Percentiles rank a stretch among this genome's conserved stretches.
phyloP scores from a whole-genome alignment of 352 stramenopile genomes.

The Globisporangium carolinianum region DNA sequence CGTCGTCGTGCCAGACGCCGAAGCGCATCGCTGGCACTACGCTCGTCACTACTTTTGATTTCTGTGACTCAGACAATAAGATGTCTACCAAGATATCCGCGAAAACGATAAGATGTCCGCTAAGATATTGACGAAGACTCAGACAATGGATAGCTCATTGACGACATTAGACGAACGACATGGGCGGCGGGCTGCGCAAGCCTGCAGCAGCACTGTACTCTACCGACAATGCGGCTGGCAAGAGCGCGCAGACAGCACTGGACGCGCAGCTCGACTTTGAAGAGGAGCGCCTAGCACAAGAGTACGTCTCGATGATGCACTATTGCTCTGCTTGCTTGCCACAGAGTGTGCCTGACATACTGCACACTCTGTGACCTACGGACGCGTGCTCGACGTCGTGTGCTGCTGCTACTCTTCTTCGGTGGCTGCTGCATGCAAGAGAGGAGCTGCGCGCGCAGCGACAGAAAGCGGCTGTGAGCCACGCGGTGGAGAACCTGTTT shows the following conservation, averaged over 20 bases:
- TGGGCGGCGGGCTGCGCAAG: constrained; percentile 45
- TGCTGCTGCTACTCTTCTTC: background rate
- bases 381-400: too few species aligned
- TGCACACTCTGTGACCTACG: too few species aligned
- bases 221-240: constrained; percentile 15
- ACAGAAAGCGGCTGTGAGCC: constrained; percentile 47
- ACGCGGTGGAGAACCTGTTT: constrained; percentile 76
- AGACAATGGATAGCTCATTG: background rate
- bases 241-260: constrained; percentile 10
- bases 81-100: background rate
- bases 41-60: background rate
- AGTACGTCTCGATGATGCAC: constrained; percentile 14
- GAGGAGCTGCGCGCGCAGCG: constrained; percentile 34
- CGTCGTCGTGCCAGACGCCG: constrained; percentile 25
- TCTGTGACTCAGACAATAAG: background rate
- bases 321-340: background rate
- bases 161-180: constrained; percentile 6
- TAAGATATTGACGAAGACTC: too few species aligned
- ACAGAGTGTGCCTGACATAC: background rate
- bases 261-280: constrained; percentile 48
- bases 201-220: constrained; percentile 14
- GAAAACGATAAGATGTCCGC: background rate
- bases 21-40: constrained; percentile 10
- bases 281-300: constrained; percentile 52
- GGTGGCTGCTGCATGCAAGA: constrained; percentile 10